These are phyloP conservation scores for Hylodesmum podocarpum DNA, from an alignment of 306 rosid species.

Conservation along the genomic window DNA sequence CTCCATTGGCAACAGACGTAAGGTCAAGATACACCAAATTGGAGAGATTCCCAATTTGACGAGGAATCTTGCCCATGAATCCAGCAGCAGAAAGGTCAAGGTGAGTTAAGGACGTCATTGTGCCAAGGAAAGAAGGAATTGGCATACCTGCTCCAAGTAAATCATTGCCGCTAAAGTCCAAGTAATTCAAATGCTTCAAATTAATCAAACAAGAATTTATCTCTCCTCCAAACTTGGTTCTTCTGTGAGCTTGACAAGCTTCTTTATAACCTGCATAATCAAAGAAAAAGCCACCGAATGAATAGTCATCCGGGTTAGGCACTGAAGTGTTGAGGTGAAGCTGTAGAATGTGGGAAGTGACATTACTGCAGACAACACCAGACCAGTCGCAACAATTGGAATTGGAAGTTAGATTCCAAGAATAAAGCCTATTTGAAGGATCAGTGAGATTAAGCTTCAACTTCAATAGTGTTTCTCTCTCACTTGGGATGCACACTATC, in stretches of 20 bases:
- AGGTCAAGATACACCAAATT: too few relatives aligned
- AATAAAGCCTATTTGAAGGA: neutral
- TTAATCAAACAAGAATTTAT: neutral
- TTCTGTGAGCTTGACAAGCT: neutral
- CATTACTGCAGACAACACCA: neutral
- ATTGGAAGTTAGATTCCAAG: neutral
- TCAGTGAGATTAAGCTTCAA: neutral
- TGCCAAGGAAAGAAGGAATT: neutral
- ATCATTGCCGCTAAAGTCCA: neutral
- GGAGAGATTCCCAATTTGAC: neutral
- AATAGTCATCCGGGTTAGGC: neutral
- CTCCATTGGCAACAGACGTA: too few relatives aligned
- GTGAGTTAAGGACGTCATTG: conserved; percentile 10
- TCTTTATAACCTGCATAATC: neutral
- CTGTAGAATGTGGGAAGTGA: neutral
- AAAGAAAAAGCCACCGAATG: too few relatives aligned
- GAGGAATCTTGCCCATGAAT: neutral
- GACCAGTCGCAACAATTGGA: neutral
- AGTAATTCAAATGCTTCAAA: conserved; percentile 15
- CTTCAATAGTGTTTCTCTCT: neutral
- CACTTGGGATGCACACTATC: neutral
- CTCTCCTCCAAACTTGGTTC: neutral
- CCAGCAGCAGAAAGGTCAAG: neutral
- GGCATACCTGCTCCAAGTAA: neutral
- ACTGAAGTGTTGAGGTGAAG: neutral